These are phyloP conservation scores for Aspergillus incahuasiensis DNA, from an alignment of 495 filamentous ascomycete genomes.

Conservation along the genomic window DNA sequence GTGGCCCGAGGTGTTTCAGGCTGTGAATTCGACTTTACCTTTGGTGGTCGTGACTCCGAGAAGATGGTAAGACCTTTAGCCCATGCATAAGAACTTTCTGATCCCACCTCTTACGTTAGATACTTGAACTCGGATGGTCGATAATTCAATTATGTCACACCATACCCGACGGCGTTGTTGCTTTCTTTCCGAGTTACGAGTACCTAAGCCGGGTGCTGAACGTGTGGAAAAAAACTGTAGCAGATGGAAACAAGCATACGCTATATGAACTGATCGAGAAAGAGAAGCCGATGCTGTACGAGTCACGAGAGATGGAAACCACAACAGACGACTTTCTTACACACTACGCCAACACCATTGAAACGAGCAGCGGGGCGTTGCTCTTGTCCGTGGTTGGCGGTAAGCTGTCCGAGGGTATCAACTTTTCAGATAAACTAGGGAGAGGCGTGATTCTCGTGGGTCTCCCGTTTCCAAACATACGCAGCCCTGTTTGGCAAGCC, in stretches of 20 bases:
- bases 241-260: constrained; percentile 26
- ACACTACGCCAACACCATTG: constrained; percentile 66
- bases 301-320: constrained; percentile 49
- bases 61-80: constrained; percentile 41
- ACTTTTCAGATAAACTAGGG: constrained; percentile 90
- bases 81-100: not conserved
- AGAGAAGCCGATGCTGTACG: constrained; percentile 64
- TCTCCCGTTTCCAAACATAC: constrained; percentile 87
- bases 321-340: constrained; percentile 62
- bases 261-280: constrained; percentile 37
- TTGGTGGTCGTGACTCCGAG: constrained; percentile 61
- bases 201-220: constrained; percentile 72
- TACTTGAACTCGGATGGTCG: constrained; percentile 68
- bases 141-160: constrained; percentile 64
- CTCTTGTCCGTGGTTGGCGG: constrained; percentile 94
- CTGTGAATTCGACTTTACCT: constrained; percentile 80
- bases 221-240: constrained; percentile 55
- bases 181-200: constrained; percentile 93
- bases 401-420: constrained; percentile 94
- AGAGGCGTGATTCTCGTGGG: constrained; percentile 86
- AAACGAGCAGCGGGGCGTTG: constrained; percentile 64
- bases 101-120: constrained; percentile 39
- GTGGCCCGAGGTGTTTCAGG: constrained; percentile 50
- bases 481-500: constrained; percentile 86
- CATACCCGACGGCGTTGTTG: constrained; percentile 89